Evolutionary conservation across 176 grass and related monocot species (phyloP).

Genomic region (Phyllostachys edulis): DNA sequence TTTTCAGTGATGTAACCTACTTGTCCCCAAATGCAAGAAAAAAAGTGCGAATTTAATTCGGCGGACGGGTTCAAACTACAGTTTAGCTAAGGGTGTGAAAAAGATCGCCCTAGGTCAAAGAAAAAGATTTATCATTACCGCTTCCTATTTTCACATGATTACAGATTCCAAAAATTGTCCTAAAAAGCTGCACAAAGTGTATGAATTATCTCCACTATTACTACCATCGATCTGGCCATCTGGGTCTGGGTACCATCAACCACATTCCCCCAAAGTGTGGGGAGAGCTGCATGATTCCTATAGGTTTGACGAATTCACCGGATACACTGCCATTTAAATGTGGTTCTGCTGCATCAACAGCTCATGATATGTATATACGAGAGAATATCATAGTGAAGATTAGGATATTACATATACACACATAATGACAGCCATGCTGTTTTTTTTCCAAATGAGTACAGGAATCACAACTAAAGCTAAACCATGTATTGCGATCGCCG

Average conservation of each 20-base stretch:
- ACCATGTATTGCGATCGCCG: neutral
- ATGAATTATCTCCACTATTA: neutral
- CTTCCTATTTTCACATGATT: slow-evolving; percentile 12
- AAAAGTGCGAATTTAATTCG: too few relatives aligned
- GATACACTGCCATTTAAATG: neutral
- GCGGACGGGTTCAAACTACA: too few relatives aligned
- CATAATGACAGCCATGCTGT: neutral
- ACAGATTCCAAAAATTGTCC: slow-evolving; percentile 3
- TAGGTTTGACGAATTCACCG: neutral
- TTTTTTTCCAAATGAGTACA: neutral
- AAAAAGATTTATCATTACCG: neutral
- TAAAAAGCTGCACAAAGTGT: neutral
- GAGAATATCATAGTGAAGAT: neutral
- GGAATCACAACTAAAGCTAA: neutral
- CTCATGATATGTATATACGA: neutral
- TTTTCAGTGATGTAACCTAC: too few relatives aligned
- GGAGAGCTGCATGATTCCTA: neutral
- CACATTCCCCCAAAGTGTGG: too few relatives aligned
- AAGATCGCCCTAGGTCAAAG: too few relatives aligned
- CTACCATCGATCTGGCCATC: neutral
- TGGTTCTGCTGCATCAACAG: neutral
- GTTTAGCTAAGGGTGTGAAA: too few relatives aligned
- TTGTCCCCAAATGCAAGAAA: too few relatives aligned
- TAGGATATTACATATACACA: neutral
- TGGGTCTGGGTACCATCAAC: too few relatives aligned